Evolutionary conservation across 2,329 filamentous ascomycete species (phyloP).

Genomic region (Pseudogymnoascus sp.): DNA sequence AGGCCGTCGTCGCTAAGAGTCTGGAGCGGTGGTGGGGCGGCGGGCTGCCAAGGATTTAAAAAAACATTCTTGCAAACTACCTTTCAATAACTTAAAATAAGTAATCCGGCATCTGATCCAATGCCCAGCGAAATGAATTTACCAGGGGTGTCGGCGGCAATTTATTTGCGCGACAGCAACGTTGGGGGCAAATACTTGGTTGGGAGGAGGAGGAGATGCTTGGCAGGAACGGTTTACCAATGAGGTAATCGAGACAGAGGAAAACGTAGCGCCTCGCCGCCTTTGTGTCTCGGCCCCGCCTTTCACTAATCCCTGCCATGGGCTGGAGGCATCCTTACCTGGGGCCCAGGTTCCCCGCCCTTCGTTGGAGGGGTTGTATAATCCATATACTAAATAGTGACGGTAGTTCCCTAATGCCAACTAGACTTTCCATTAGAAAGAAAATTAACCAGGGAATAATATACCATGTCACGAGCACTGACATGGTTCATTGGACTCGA

Average conservation of each 20-base stretch:
- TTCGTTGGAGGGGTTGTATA: too few species aligned
- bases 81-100: not conserved
- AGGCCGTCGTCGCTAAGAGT: not conserved
- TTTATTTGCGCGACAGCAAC: not conserved
- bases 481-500: slow-evolving; percentile 55
- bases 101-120: not conserved
- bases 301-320: not conserved
- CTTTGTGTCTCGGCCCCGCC: not conserved
- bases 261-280: not conserved
- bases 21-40: not conserved
- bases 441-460: too few species aligned
- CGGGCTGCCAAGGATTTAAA: not conserved
- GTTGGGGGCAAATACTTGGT: not conserved
- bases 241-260: not conserved
- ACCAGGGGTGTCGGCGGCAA: not conserved
- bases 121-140: not conserved
- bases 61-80: not conserved
- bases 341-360: not conserved
- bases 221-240: not conserved
- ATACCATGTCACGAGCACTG: slow-evolving; percentile 54
- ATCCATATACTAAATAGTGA: too few species aligned
- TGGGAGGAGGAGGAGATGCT: not conserved
- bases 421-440: too few species aligned
- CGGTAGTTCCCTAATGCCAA: too few species aligned
- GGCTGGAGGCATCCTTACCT: not conserved